Evolutionary conservation across 805 yeast species (phyloP).

Genomic region (Schwanniomyces vanrijiae): DNA sequence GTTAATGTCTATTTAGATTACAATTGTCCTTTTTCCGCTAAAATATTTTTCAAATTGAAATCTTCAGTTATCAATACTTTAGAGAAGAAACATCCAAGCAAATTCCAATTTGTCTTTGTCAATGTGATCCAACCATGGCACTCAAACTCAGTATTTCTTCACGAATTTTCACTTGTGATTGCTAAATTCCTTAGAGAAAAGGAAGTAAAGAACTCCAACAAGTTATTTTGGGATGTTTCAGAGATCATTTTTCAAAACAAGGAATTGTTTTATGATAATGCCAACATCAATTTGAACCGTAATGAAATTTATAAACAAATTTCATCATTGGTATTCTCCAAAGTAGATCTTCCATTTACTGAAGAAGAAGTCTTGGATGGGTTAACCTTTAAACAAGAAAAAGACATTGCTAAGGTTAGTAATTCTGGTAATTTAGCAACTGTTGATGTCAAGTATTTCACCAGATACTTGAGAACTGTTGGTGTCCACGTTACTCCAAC

Average conservation of each 20-base stretch:
- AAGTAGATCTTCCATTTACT: slow-evolving; percentile 27
- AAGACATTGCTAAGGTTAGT: slow-evolving; percentile 25
- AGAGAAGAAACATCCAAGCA: slow-evolving; percentile 43
- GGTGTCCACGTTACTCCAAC: slow-evolving; percentile 89
- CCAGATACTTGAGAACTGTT: slow-evolving; percentile 69
- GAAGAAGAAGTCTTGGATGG: slow-evolving; percentile 33
- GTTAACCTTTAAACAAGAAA: slow-evolving; percentile 33
- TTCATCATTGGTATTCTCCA: slow-evolving; percentile 37
- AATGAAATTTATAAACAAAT: slow-evolving; percentile 55
- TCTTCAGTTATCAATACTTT: slow-evolving; percentile 54
- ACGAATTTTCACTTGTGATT: slow-evolving; percentile 72
- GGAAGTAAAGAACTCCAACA: slow-evolving; percentile 19
- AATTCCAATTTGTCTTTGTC: slow-evolving; percentile 61
- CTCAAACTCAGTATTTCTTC: slow-evolving; percentile 63
- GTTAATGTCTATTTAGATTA: slow-evolving; percentile 73
- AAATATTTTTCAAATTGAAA: slow-evolving; percentile 57
- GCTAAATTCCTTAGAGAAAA: slow-evolving; percentile 56
- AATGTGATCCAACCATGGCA: slow-evolving; percentile 94
- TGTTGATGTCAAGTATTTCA: slow-evolving; percentile 69
- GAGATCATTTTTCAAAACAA: slow-evolving; percentile 56
- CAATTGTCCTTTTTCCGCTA: slow-evolving; percentile 74
- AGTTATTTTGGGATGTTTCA: slow-evolving; percentile 48
- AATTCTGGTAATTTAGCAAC: slow-evolving; percentile 62
- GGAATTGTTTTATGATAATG: slow-evolving; percentile 59
- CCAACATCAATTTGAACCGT: slow-evolving; percentile 53